Base-by-base conservation (phyloP, 192 early-diverging fungal genomes). In the Coemansia sp. region DNA sequence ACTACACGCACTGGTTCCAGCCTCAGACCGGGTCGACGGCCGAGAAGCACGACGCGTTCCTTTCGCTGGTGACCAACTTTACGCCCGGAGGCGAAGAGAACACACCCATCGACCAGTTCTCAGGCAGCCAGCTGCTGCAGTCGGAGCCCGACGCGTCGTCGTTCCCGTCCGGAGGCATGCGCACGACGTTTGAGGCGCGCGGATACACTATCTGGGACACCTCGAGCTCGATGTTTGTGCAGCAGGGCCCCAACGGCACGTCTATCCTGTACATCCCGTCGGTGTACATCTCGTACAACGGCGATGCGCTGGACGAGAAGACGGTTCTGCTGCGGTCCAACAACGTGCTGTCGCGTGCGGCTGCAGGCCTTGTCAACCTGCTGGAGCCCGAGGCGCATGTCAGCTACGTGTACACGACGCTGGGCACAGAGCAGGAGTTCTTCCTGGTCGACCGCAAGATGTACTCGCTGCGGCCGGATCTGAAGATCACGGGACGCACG, bases 1-100 rank as follows among this genome's bases (percentile, higher is more conserved):
- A 99, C 87, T 99, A 95, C 75, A 98, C 95, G 42, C 97, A 99
- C 85, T 98, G 95, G 95, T 99, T 99, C 91, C 97, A 99, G 87
- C 97, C 97, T 70, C 94, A 97, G 86, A 99, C 96, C 15, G 97
- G 91, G 58, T 88, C 93, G 52, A 99, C 97, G 52, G 97, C 97
- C 64, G 95, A 97, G 86, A 99, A 99, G 87, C 97, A 99, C 83
- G 97, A 99, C 86, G 88, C 93, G 53, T 99, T 99, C 87, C 84
- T 99, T 74, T 89, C 91, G 25, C 82, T 99, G 34, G 92, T 93
- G 75, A 88, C 88, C 43, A 89, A 82, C 67, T 91, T 92, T 58
- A 87, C 87, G 64, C 85, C 87, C 59, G 91, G 92, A 43, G 89
- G 93, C 66, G 93, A 95, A 75, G 94, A 96, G 86, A 69, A 70